These are phyloP conservation scores for Amylostereum areolatum DNA, from an alignment of 1,284 basidiomycete species.

Conservation along the genomic window DNA sequence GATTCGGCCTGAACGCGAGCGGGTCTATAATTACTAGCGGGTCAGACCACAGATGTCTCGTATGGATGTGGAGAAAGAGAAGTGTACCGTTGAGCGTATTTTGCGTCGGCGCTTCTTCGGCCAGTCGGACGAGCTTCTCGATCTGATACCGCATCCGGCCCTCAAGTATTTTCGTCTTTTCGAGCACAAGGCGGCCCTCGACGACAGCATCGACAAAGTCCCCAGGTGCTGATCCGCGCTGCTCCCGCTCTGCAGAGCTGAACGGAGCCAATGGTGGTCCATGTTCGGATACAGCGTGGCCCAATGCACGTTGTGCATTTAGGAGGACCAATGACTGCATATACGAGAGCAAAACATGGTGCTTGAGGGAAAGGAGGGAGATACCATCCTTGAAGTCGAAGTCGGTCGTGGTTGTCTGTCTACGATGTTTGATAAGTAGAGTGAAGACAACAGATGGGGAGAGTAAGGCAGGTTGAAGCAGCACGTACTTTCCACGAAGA, in stretches of 20 bases:
- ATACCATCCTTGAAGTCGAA: constrained; percentile 77
- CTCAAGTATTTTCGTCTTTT: constrained; percentile 79
- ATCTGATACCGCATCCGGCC: constrained; percentile 90
- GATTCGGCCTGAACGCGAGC: constrained; percentile 88
- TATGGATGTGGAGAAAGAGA: background rate
- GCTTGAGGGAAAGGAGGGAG: constrained; percentile 86
- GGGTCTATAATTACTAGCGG: constrained; percentile 52
- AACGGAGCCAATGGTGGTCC: constrained; percentile 48
- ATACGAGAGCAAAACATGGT: constrained; percentile 82
- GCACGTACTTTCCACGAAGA: constrained; percentile 48
- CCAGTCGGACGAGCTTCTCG: constrained; percentile 82
- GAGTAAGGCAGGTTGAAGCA: background rate
- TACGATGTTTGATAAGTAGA: constrained; percentile 11
- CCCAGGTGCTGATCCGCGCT: constrained; percentile 50
- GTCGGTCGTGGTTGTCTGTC: constrained; percentile 31
- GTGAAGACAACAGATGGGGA: constrained; percentile 4
- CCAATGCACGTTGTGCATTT: constrained; percentile 61
- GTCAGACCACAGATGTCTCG: constrained; percentile 2
- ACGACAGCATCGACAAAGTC: constrained; percentile 72
- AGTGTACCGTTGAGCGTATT: constrained; percentile 61
- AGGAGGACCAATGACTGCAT: constrained; percentile 82
- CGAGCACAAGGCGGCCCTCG: constrained; percentile 69
- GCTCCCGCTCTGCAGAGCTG: constrained; percentile 40
- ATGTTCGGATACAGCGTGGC: constrained; percentile 51
- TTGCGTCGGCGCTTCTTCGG: constrained; percentile 49